Evolutionary conservation across 2,329 filamentous ascomycete genomes (phyloP), one percentile per base, ranked within the genome.

Genomic region (Penicillium sp.): DNA sequence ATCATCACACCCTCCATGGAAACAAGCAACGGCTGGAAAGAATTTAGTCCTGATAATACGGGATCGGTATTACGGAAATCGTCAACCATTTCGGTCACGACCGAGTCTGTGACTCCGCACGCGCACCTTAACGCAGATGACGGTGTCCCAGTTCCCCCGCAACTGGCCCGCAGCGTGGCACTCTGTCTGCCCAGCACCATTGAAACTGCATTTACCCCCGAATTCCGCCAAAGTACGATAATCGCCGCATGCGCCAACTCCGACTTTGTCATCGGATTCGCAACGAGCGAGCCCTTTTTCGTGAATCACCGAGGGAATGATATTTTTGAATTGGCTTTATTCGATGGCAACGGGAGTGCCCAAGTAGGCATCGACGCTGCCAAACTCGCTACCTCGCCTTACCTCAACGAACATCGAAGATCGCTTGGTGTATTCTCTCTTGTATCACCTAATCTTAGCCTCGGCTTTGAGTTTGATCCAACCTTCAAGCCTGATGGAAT

Each of bases 51-150:
- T 5, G 62, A 68, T 6, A 65, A 65, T 53, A 59, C 66, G 39
- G 69, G 62, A n/a, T 60, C 57, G 50, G 57, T 66, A 11, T 63
- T 65, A 34, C 66, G 74, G 45, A 76, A 75, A 63, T 67, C 63
- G 18, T 76, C 74, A 16, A 75, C 73, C 14, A 77, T 77, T 45
- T 76, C 74, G 9, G 69, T 77, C 45, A 77, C 74, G 4, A 55
- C 52, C 9, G 72, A 72, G 38, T 74, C 73, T 5, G 71, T 75
- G 54, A 69, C 69, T 26, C 67, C 73, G 53, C 69, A 73, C 29
- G 71, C 72, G 38, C 56, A 60, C 48, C 22, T 62, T 32, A 56
- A 64, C 44, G 52, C 63, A 53, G 51, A 64, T 22, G 55, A 70
- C 35, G 64, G 67, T 29, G 54, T 73, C 14, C 65, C 71, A 20